Base-by-base conservation (phyloP, 2,329 filamentous ascomycete species). In the Fusarium brevicatenulatum region DNA sequence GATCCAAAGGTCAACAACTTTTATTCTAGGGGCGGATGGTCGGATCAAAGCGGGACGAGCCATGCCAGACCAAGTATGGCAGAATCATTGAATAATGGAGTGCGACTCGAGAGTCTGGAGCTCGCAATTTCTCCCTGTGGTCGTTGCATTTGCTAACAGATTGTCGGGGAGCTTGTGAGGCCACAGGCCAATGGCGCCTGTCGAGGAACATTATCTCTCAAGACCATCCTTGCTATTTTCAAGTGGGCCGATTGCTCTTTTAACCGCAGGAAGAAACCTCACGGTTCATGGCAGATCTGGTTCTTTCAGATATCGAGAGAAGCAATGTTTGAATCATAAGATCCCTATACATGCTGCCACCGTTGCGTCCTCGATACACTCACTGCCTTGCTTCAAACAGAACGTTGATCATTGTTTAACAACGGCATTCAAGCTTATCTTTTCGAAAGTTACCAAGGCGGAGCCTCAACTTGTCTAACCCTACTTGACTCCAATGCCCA, bases 21-120 rank as follows among this genome's bases (percentile, higher is more conserved):
- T 74, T 70, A 66, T 63, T 50, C 40, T 68, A 70, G 42, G 60
- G 59, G 56, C 68, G 68, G 71, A 72, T 60, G 49, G 34, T 72
- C 71, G 71, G 71, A 71, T 57, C 68, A 57, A 70, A 73, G 71
- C 58, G 71, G 71, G 71, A 72, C 71, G 42, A 69, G 47, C 67
- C 67, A 73, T 65, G 63, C 46, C 67, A 56, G 67, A 56, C 65
- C 62, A 46, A 71, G 67, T 57, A 56, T 73, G 70, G 54, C 39
- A 68, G 36, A 52, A 43, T 23, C 40, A 55, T 64, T 43, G 39
- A 55, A 58, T 21, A 60, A 47, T 43, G 60, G 63, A 65, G 63
- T 65, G 28, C 58, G 18, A 66, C 36, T 58, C n/a, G 25, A 39
- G 32, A 46, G 25, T 53, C 55, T 57, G 52, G 46, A 60, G 30